phyloP scores from a whole-genome alignment of 1,139 yeast genomes.

The Saccharomyces pastorianus region DNA sequence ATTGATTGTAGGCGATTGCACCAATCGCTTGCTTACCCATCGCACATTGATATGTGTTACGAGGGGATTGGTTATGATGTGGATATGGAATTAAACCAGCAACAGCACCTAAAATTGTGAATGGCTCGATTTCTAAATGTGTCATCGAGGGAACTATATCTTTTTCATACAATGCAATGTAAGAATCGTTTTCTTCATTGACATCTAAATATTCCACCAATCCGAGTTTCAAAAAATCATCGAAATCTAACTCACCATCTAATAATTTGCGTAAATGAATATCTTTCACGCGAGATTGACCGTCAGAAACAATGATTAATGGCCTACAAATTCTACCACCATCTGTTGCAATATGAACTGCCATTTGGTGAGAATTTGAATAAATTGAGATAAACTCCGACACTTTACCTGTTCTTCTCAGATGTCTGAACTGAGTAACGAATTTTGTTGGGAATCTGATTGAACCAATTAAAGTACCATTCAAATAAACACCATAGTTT shows the following conservation, averaged over 20 bases:
- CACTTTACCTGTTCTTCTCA: constrained; percentile 79
- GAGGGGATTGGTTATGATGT: constrained; percentile 96
- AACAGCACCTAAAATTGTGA: constrained; percentile 93
- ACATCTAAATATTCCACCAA: constrained; percentile 94
- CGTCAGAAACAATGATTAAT: constrained; percentile 71
- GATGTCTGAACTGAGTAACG: constrained; percentile 64
- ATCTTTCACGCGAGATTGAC: constrained; percentile 60
- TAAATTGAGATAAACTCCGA: constrained; percentile 89
- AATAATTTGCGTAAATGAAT: constrained; percentile 57
- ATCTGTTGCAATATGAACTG: constrained; percentile 96
- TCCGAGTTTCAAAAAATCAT: constrained; percentile 79
- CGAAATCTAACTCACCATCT: constrained; percentile 71
- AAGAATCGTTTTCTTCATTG: constrained; percentile 93
- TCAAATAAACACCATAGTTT: constrained; percentile 76
- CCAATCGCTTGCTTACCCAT: constrained; percentile 99
- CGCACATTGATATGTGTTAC: constrained; percentile 98
- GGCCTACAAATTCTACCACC: constrained; percentile 99
- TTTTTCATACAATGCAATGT: constrained; percentile 80
- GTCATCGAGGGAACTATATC: constrained; percentile 55
- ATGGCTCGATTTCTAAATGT: constrained; percentile 93
- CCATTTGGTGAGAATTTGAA: constrained; percentile 79
- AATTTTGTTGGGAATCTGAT: constrained; percentile 79
- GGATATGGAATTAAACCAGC: constrained; percentile 99
- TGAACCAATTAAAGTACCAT: constrained; percentile 90
- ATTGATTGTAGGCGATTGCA: constrained; percentile 95